Base-by-base conservation (phyloP, 2,329 filamentous ascomycete genomes). In the Polychaeton citri region DNA sequence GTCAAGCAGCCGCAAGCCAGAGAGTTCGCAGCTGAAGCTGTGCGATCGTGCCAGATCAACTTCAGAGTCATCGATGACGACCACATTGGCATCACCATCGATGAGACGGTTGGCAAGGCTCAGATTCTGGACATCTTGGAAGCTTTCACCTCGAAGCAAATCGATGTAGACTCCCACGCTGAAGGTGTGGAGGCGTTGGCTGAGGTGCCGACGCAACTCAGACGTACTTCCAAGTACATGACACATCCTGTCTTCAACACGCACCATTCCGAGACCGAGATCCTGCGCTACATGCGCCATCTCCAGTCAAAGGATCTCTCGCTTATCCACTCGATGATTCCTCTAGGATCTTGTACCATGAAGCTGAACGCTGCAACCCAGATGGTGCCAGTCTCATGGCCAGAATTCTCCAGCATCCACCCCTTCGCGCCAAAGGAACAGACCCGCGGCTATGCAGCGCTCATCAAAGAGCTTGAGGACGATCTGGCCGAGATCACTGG, bases 301-400 rank as follows among this genome's bases (percentile, higher is more conserved):
- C 69, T 96, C 4, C 81, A 93, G 57, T 93, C 86, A 34, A 95
- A 93, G 66, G 88, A 96, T 55, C 66, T 96, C 10, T 95, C 88
- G 2, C 70, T 95, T 4, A 83, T 87, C 2, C 88, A 96, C 63
- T 95, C 87, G 12, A 96, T 96, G 88, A 96, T 96, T 42, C 86
- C 88, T 2, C 73, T 96, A 1, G 88, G 88, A 15, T 95, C 88
- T 1, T 96, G 88, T 68, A 96, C 88, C 10, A 96, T 96, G 88
- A 96, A 96, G 69, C 76, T 95, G 36, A 95, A 95, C 58, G 83
- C 81, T 30, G 90, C 87, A 3, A 83, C 83, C 1, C 85, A 95
- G 64, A 95, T 96, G 88, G 72, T 82, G 12, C 81, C 87, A 6
- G 71, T 95, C 37, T 82, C 82, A 1, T 79, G 77, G 62, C 75